Evolutionary conservation across 345 rosid species (phyloP), one percentile per base, ranked within the genome.

Genomic region (Geranium brycei): DNA sequence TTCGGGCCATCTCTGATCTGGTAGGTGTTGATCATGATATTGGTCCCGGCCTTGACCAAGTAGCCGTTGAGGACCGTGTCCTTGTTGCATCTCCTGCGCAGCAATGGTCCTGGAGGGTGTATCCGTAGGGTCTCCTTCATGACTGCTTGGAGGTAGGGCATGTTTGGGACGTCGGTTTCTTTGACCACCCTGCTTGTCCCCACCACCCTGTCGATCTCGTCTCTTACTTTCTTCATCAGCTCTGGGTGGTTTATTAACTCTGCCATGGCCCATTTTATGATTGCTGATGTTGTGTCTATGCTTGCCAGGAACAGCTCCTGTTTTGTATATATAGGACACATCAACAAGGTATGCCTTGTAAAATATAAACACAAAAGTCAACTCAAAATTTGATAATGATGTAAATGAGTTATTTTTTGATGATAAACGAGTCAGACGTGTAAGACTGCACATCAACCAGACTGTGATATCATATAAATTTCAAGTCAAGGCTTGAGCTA

Each of bases 81-180:
- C 2, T 58, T 31, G 62, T 51, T 71, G 75, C 72, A 68, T 58
- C 63, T 63, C 58, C 83, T 69, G 5, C 80, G 77, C 47, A 74
- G 76, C 41, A 80, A 35, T 3, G 83, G 73, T 16, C 80, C 83
- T 3, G 78, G 70, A 19, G 80, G 75, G 57, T 76, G 76, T 17
- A 69, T 19, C 65, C 83, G 66, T 11, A 79, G 71, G 7, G 75
- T 79, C 68, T 79, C 83, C 64, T 77, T 79, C 17, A 79, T 63
- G n/a, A 76, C 57, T 7, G 78, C 75, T 61, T 67, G 77, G 16
- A 79, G 67, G 76, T 69, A 76, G 57, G 76, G 80, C 47, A 79
- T 75, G n/a, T 60, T 69, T 55, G 75, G 71, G 67, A 80, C 62
- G 69, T 80, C 83, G 14, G 79, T 64, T 67, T 80, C 83, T 11